These are phyloP conservation scores for Starmerella lactis-condensi DNA, from an alignment of 805 yeast species.

Conservation along the genomic window DNA sequence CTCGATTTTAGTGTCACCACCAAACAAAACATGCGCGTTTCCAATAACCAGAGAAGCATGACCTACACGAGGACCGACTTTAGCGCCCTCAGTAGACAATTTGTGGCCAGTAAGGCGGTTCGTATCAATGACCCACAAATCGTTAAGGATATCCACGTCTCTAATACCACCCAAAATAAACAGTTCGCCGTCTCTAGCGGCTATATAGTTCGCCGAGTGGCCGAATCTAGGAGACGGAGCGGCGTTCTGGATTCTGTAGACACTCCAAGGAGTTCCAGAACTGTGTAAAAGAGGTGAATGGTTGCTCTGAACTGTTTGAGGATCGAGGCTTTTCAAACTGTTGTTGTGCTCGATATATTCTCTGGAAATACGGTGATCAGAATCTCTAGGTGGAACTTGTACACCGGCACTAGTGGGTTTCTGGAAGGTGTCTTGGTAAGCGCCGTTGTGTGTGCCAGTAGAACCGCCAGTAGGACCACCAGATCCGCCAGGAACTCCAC, in stretches of 20 bases:
- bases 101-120: slow-evolving; percentile 30
- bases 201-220: slow-evolving; percentile 63
- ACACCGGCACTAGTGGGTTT: too few species aligned
- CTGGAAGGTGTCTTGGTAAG: too few species aligned
- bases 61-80: slow-evolving; percentile 75
- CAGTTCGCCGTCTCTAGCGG: slow-evolving; percentile 64
- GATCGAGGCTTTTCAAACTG: too few species aligned
- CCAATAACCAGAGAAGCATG: slow-evolving; percentile 86
- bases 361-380: too few species aligned
- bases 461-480: too few species aligned
- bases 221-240: slow-evolving; percentile 92
- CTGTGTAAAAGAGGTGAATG: too few species aligned
- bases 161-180: slow-evolving; percentile 90
- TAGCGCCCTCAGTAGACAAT: slow-evolving; percentile 59
- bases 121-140: slow-evolving; percentile 74
- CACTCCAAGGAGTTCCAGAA: slow-evolving; percentile 24
- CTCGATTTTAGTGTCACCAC: slow-evolving; percentile 74
- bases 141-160: slow-evolving; percentile 84
- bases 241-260: slow-evolving; percentile 21
- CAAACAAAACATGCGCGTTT: slow-evolving; percentile 84
- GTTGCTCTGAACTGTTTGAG: too few species aligned
- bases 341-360: too few species aligned
- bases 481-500: too few species aligned
- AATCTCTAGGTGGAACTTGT: too few species aligned
- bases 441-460: too few species aligned